Base-by-base conservation (phyloP, 768 basidiomycete genomes). In the Austroboletus festivus region DNA sequence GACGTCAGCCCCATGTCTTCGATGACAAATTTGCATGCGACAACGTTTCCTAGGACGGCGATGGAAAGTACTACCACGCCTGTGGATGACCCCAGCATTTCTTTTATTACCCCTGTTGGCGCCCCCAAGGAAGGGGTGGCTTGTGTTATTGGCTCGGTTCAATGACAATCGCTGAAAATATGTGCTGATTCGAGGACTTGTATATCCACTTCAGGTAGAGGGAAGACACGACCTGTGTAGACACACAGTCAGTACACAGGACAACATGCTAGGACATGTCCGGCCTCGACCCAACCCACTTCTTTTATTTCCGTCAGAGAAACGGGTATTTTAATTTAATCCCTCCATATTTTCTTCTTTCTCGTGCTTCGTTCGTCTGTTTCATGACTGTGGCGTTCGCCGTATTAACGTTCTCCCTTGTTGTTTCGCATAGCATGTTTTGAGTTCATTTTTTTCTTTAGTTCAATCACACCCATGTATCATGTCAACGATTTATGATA, bases 401-500 rank as follows among this genome's bases (percentile, higher is more conserved):
- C 41, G 6, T 37, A 37, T 44, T 50, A 37, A 23, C n/a, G 31
- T 42, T 53, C 21, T 49, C 19, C 31, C 33, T 20, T 55, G 51
- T 64, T 64, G 56, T 64, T 62, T 63, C 62, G 56, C 54, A 54
- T 64, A 62, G 59, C 37, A 56, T 22, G 34, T 31, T 26, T 57
- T 38, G 31, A 7, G 31, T 33, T 18, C 26, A 26, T 3, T 37
- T 22, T 34, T 26, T 28, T 28, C 39, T 26, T 50, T 57, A 50
- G 41, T 63, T 38, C 53, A 52, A 52, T 51, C 54, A 59, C 48
- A 15, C 37, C 58, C 53, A 49, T 62, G 61, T 62, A 63, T 59
- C 47, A 59, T 47, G 51, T 26, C 49, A 51, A 47, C 33, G 40
- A 34, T 46, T 49, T 43, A 61, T 51, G 52, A 56, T 28, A 41